A percentile compares a stretch with the other conserved stretches of the same genome.
Conservation (phyloP, 1,284 basidiomycete genomes). For the Schizophyllum commune region DNA sequence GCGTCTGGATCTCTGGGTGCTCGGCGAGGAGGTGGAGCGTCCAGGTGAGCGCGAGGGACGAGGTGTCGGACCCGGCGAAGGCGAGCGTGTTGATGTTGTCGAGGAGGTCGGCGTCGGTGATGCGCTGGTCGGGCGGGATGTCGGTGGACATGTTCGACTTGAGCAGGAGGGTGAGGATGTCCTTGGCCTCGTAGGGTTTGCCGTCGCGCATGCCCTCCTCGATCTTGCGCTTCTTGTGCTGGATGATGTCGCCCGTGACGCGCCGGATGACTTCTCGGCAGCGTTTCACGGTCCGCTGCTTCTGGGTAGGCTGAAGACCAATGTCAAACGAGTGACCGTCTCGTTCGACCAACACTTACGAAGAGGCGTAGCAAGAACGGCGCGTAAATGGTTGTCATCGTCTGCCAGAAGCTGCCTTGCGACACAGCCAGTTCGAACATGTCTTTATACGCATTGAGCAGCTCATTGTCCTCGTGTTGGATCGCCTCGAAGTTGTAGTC, state of each 20-base stretch:
- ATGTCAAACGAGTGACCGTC: slow-evolving; percentile 5
- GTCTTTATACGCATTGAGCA: slow-evolving; percentile 70
- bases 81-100: slow-evolving; percentile 82
- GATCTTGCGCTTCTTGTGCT: slow-evolving; percentile 65
- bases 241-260: slow-evolving; percentile 61
- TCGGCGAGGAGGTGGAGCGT: slow-evolving; percentile 62
- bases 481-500: slow-evolving; percentile 76
- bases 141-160: slow-evolving; percentile 57
- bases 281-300: slow-evolving; percentile 38
- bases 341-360: slow-evolving; percentile 32
- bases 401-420: slow-evolving; percentile 38
- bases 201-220: slow-evolving; percentile 45
- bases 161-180: slow-evolving; percentile 48
- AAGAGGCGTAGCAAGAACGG: slow-evolving; percentile 50
- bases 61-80: slow-evolving; percentile 83
- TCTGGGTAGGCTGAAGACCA: slow-evolving; percentile 43
- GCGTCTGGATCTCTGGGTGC: slow-evolving; percentile 53
- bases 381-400: slow-evolving; percentile 49
- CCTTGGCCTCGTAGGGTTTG: slow-evolving; percentile 43
- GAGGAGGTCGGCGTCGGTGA: slow-evolving; percentile 75
- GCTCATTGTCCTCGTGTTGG: slow-evolving; percentile 63
- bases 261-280: slow-evolving; percentile 57
- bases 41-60: slow-evolving; percentile 74
- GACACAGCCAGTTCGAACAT: slow-evolving; percentile 72
- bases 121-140: slow-evolving; percentile 55